Evolutionary conservation across 2,329 filamentous ascomycete species (phyloP).

Genomic region (Bipolaris victoriae): DNA sequence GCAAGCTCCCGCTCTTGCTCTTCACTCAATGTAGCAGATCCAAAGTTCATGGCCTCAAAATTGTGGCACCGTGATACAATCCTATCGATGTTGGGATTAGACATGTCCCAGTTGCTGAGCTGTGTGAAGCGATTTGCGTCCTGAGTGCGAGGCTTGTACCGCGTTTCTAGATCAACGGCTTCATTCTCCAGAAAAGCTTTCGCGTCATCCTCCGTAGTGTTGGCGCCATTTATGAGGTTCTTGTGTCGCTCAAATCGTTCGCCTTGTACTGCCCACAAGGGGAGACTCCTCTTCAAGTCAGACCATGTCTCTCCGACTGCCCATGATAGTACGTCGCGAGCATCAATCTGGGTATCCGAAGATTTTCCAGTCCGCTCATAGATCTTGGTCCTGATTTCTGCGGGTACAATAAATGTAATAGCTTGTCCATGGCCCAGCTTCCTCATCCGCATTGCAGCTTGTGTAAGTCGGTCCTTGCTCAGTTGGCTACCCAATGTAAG

Average conservation of each 20-base stretch:
- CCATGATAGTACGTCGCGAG: conserved; percentile 66
- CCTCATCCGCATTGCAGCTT: conserved; percentile 62
- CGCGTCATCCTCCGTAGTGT: conserved; percentile 40
- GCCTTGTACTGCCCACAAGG: conserved; percentile 68
- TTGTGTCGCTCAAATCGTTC: conserved; percentile 55
- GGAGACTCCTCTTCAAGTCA: conserved; percentile 58
- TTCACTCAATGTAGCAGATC: conserved; percentile 58
- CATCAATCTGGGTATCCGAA: conserved; percentile 45
- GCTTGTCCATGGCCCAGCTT: conserved; percentile 71
- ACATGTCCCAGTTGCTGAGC: conserved; percentile 19
- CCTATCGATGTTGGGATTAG: conserved; percentile 23
- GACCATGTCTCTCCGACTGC: conserved; percentile 63
- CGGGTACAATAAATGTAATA: conserved; percentile 64
- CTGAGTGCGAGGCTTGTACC: conserved; percentile 55
- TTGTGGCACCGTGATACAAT: conserved; percentile 31
- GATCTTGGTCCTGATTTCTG: conserved; percentile 66
- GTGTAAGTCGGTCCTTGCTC: conserved; percentile 72
- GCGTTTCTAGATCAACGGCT: conserved; percentile 57
- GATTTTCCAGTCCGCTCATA: conserved; percentile 23
- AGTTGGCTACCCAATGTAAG: conserved; percentile 70
- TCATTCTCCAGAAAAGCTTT: conserved; percentile 63
- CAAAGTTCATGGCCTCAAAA: conserved; percentile 38
- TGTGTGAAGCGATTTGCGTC: background rate
- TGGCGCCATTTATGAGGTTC: conserved; percentile 38
- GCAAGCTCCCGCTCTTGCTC: conserved; percentile 73